Evolutionary conservation across 805 yeast species (phyloP).

Genomic region (Vanderwaltozyma verrucispora): DNA sequence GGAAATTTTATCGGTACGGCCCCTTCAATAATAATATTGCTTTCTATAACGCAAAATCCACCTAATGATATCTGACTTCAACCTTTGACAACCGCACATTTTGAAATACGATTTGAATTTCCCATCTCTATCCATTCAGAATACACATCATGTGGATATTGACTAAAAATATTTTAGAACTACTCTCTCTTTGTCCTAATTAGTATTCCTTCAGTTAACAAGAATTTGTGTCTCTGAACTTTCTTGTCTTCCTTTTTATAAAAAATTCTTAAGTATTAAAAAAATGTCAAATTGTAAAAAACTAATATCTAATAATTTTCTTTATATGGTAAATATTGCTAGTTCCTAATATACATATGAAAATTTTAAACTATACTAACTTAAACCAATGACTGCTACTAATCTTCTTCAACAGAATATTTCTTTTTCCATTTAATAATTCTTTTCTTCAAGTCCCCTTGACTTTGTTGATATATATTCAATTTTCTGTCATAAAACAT

Average conservation of each 20-base stretch:
- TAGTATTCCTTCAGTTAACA: too few relatives aligned
- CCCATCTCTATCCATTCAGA: not conserved
- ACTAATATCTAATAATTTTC: too few relatives aligned
- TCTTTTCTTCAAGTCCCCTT: constrained; percentile 73
- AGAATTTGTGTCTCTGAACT: too few relatives aligned
- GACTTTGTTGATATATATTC: constrained; percentile 71
- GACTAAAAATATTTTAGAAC: too few relatives aligned
- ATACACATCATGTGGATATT: not conserved
- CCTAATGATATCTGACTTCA: not conserved
- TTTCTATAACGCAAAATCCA: not conserved
- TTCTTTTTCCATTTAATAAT: constrained; percentile 57
- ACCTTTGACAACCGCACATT: not conserved
- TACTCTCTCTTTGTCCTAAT: too few relatives aligned
- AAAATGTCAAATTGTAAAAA: too few relatives aligned
- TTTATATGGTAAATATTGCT: too few relatives aligned
- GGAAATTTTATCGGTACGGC: too few relatives aligned
- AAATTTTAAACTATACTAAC: not conserved
- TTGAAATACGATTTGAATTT: not conserved
- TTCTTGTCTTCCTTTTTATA: too few relatives aligned
- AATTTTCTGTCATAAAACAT: constrained; percentile 90
- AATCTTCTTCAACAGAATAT: constrained; percentile 25
- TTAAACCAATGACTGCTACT: not conserved
- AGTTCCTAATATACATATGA: not conserved
- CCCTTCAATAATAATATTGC: not conserved
- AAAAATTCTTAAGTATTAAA: too few relatives aligned